Conservation (phyloP, 345 rosid species). For the Eucalyptus viminalis region DNA sequence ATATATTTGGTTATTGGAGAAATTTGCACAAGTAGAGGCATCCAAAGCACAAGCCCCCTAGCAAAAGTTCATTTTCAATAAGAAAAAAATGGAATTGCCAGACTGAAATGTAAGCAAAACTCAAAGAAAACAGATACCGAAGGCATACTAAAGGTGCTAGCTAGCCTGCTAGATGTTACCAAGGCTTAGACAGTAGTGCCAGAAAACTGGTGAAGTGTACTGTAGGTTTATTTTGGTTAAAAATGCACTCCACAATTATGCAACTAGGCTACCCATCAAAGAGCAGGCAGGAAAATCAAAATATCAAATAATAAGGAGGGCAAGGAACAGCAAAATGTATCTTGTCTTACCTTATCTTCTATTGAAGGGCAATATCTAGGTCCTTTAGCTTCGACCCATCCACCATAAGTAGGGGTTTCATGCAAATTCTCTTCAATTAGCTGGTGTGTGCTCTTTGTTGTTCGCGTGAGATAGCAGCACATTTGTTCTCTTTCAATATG, state of each 20-base stretch:
- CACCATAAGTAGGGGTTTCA: conserved; percentile 99
- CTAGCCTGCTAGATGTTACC: background rate
- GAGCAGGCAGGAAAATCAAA: background rate
- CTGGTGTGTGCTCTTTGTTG: conserved; percentile 74
- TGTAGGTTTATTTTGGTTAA: background rate
- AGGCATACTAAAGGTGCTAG: background rate
- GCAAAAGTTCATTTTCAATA: background rate
- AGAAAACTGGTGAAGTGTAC: background rate
- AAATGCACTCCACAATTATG: background rate
- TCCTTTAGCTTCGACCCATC: conserved; percentile 99
- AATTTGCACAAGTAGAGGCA: background rate
- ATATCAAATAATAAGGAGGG: background rate
- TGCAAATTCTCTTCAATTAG: conserved; percentile 85
- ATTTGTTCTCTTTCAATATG: conserved; percentile 91
- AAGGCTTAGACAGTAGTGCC: background rate
- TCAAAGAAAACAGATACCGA: background rate
- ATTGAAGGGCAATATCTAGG: conserved; percentile 99
- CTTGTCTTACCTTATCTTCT: conserved; percentile 72
- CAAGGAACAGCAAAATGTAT: background rate
- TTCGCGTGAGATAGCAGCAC: conserved; percentile 92
- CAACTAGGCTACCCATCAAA: background rate
- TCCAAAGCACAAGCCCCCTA: background rate
- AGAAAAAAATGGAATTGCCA: background rate
- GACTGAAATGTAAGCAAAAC: background rate
- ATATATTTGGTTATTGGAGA: background rate